These are phyloP conservation scores for Trichaptum fuscoviolaceum DNA, from an alignment of 768 basidiomycete genomes.

Conservation along the genomic window DNA sequence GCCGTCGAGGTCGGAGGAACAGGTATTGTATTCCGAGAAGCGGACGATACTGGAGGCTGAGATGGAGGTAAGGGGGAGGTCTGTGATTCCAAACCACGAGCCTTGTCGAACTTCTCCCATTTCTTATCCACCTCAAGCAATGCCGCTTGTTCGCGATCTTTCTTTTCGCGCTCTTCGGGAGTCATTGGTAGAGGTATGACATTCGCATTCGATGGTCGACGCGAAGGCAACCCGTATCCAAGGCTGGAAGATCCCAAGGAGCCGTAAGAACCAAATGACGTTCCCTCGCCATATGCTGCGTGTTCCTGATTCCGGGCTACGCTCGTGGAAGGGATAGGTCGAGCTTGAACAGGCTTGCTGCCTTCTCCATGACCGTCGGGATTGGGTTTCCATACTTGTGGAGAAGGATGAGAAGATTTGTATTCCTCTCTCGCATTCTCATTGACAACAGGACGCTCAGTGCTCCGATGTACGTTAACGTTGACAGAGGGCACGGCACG, in stretches of 20 bases:
- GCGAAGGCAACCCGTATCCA: conserved; percentile 35
- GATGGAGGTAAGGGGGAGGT: conserved; percentile 20
- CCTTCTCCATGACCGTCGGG: not conserved
- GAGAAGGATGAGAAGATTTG: not conserved
- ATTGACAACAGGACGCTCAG: not conserved
- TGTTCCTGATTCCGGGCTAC: conserved; percentile 48
- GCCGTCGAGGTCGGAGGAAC: conserved; percentile 26
- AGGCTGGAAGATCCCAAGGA: conserved; percentile 35
- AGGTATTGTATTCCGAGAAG: conserved; percentile 16
- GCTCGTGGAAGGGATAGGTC: conserved; percentile 13
- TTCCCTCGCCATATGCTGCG: conserved; percentile 39
- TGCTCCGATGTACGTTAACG: not conserved
- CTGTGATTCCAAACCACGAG: conserved; percentile 18
- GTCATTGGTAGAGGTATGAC: conserved; percentile 15
- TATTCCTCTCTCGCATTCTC: not conserved
- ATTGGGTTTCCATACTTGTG: not conserved
- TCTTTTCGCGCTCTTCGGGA: not conserved
- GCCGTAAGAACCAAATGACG: conserved; percentile 40
- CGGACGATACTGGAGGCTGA: conserved; percentile 12
- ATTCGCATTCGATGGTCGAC: conserved; percentile 19
- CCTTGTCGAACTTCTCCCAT: conserved; percentile 23
- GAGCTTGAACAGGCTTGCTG: not conserved
- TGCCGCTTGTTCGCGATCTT: conserved; percentile 13
- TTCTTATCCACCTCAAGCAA: conserved; percentile 24
- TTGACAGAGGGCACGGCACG: not conserved